Conservation (phyloP, 257 asterid species). For the Eustoma russellianum region DNA sequence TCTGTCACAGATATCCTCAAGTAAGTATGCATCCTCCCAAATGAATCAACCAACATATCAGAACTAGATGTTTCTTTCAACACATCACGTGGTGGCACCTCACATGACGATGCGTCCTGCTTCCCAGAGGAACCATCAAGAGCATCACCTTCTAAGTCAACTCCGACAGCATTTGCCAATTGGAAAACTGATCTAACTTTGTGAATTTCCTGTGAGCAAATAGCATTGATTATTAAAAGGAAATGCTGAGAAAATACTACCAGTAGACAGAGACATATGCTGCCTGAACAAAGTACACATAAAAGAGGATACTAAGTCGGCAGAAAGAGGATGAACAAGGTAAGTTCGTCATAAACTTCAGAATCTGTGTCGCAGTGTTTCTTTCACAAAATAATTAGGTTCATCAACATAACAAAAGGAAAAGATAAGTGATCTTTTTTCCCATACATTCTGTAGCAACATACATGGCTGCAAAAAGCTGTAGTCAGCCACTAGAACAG, state of each 20-base stretch:
- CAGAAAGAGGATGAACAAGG: too few species aligned
- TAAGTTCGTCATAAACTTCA: too few species aligned
- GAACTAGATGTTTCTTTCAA: constrained; percentile 37
- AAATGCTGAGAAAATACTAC: neutral
- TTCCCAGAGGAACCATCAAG: constrained; percentile 22
- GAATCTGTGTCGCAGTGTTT: too few species aligned
- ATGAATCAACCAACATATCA: constrained; percentile 71
- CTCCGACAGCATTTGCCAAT: constrained; percentile 22
- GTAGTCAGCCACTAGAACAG: neutral
- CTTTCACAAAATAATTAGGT: neutral
- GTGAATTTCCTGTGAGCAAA: constrained; percentile 34
- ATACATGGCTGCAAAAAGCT: neutral
- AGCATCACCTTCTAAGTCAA: constrained; percentile 13
- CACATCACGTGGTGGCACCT: constrained; percentile 24
- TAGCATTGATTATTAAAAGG: constrained; percentile 4
- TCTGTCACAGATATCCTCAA: constrained; percentile 87
- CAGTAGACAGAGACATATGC: too few species aligned
- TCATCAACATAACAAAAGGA: neutral
- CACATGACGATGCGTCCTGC: constrained; percentile 47
- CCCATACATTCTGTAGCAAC: neutral
- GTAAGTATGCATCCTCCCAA: constrained; percentile 86
- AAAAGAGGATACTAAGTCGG: neutral
- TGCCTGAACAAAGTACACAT: neutral
- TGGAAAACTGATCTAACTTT: constrained; percentile 14
- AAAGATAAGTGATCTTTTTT: neutral